Evolutionary conservation across 441 rosid genomes (phyloP).

Genomic region (Eugenia klotzschiana): DNA sequence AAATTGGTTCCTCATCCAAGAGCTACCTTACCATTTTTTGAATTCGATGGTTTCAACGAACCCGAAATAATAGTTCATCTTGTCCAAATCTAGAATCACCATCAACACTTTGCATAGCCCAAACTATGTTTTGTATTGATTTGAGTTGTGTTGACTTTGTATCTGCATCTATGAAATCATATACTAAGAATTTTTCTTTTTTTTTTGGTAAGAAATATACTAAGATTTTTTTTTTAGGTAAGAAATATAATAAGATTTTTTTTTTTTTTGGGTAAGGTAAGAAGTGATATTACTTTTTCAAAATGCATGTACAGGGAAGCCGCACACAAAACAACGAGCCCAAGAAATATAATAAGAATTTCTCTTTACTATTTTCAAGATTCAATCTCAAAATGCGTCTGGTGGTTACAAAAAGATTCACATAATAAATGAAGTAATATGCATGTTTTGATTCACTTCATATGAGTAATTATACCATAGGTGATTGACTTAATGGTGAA

Average conservation of each 20-base stretch:
- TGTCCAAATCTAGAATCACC: background rate
- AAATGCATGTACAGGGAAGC: no score
- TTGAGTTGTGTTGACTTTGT: background rate
- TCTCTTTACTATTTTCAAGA: background rate
- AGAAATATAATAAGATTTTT: no score
- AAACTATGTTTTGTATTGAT: background rate
- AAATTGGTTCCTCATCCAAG: background rate
- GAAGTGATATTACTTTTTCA: no score
- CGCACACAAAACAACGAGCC: no score
- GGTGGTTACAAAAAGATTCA: background rate
- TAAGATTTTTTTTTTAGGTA: no score
- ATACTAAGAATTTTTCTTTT: background rate
- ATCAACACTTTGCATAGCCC: background rate
- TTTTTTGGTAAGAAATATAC: no score
- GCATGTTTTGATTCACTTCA: background rate
- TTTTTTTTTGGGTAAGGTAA: no score
- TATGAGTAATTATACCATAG: background rate
- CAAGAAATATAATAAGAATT: no score
- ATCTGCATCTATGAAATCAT: background rate
- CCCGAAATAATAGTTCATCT: background rate
- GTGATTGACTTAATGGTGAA: background rate
- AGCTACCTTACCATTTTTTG: background rate
- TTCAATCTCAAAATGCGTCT: background rate
- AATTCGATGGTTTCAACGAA: background rate
- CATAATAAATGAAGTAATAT: background rate